These are phyloP conservation scores for Bolboschoenus planiculmis DNA, from an alignment of 176 grass and related monocot genomes.

Conservation along the genomic window DNA sequence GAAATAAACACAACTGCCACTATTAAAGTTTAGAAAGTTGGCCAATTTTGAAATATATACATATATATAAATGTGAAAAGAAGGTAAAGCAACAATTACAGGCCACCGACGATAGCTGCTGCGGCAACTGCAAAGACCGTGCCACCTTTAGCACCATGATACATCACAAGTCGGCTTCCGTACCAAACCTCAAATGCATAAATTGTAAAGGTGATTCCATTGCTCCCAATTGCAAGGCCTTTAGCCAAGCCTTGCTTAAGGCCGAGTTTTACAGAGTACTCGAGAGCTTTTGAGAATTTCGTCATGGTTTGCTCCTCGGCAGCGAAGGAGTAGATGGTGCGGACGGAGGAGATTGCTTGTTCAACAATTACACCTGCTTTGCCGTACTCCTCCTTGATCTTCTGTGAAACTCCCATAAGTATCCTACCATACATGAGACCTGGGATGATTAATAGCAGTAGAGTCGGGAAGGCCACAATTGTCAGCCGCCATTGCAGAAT, in stretches of 20 bases:
- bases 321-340: conserved; percentile 85
- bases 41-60: background rate
- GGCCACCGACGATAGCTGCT: conserved; percentile 58
- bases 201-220: conserved; percentile 73
- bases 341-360: conserved; percentile 75
- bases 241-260: conserved; percentile 83
- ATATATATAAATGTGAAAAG: background rate
- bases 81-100: conserved; percentile 28
- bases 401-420: conserved; percentile 63
- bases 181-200: conserved; percentile 90
- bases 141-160: conserved; percentile 68
- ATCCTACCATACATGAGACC: conserved; percentile 78
- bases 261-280: conserved; percentile 62
- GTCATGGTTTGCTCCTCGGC: conserved; percentile 58
- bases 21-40: background rate
- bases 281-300: conserved; percentile 53
- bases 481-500: conserved; percentile 61
- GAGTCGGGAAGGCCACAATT: conserved; percentile 61
- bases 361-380: conserved; percentile 61
- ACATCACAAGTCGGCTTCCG: conserved; percentile 91
- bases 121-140: conserved; percentile 77
- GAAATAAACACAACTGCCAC: background rate
- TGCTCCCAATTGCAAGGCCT: conserved; percentile 87
- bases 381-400: conserved; percentile 64
- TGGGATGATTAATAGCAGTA: conserved; percentile 73